Evolutionary conservation across 1,139 yeast genomes (phyloP), one percentile per base, ranked within the genome.

Genomic region (Kurtzmaniella quercitrusa): DNA sequence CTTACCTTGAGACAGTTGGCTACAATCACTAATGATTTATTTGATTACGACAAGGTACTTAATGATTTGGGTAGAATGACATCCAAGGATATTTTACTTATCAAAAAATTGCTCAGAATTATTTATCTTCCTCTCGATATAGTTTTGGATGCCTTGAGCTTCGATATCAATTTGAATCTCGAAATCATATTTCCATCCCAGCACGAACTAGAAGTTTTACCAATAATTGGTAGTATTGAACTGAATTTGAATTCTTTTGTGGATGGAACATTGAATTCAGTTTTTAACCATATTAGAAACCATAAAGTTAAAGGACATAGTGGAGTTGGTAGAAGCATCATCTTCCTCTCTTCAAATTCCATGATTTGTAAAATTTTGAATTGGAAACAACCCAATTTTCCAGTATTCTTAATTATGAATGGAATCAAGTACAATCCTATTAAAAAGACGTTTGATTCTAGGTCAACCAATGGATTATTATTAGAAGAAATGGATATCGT

Each of bases 311-410:
- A 60, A 31, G 60, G 47, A 37, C 41, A 52, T 48, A 43, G 58
- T 47, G 50, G 57, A 3, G 45, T 54, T 12, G 68, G 70, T 27
- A 70, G 95, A 46, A 82, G 93, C 0, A 68, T 93, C 31, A 82
- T 91, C 7, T 86, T 93, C 62, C 79, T 95, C 15, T 88, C 97
- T 0, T 80, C 89, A 41, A 90, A 90, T 62, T 86, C 96, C 27
- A 79, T 83, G 41, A 88, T 90, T 16, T 93, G 98, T 64, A 89
- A 96, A 16, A 86, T 89, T 41, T 70, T 93, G 53, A 93, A 93
- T 63, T 93, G 98, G 98, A 93, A 93, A 63, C 98, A 93, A 65
- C 98, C 98, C 4, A 93, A 91, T 62, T 93, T 86, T 65, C 97
- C 98, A 0, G 98, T 93, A 1, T 84, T 93, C 53, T 85, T 87